Evolutionary conservation across 2,329 filamentous ascomycete species (phyloP), one percentile per base, ranked within the genome.

Genomic region (Penicillium brevicompactum): DNA sequence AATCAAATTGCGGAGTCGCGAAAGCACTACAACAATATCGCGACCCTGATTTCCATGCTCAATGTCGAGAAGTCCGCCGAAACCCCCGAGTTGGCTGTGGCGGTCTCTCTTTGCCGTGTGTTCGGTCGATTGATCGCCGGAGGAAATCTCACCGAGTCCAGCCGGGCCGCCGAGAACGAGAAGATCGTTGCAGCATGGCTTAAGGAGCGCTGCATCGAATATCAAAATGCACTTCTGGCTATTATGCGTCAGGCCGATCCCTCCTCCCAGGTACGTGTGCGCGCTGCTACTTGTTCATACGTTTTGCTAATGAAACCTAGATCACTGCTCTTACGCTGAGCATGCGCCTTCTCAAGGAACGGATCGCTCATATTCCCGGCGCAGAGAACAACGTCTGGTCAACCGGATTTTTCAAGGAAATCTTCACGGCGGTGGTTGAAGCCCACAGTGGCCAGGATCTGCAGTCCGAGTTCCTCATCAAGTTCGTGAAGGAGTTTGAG

Each of bases 21-120:
- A 68, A 91, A 92, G 73, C 85, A 96, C 75, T 96, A 95, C 81
- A 96, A 96, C 79, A 91, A 96, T 70, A 93, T 97, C 67, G 82
- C 85, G 7, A 84, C 82, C 10, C 77, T 97, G 37, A 79, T 96
- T 44, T 81, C 82, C 41, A 82, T 86, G 66, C 75, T 85, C 37
- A 71, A 82, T 67, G 78, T 76, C 34, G 76, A 78, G 27, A 73
- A 81, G 2, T 71, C 78, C 18, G 78, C 82, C 16, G 73, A 78
- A 2, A 83, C 87, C 42, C 79, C 84, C 4, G 80, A 84, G 10
- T 78, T 90, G 45, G 77, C 90, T 32, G 89, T 92, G 0, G 85
- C 88, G 0, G 87, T 97, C 18, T 88, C 92, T 2, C 80, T 97
- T 46, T 96, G 92, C 73, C 85, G 92, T 64, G 86, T 95, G 34